These are phyloP conservation scores for Curvularia sp. DNA, from an alignment of 2,329 filamentous ascomycete species.

Conservation along the genomic window DNA sequence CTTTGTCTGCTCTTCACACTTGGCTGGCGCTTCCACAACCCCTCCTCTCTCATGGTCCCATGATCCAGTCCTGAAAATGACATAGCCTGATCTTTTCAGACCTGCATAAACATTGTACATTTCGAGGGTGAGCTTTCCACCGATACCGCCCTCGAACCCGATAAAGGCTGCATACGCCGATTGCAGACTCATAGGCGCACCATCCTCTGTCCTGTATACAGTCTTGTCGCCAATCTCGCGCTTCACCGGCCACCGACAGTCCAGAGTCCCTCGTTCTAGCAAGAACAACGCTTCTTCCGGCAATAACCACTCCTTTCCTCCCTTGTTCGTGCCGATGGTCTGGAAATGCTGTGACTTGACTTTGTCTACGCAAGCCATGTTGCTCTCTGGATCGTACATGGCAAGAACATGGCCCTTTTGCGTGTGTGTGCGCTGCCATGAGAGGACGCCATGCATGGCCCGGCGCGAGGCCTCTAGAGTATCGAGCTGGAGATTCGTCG, in stretches of 20 bases:
- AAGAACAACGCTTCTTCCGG: conserved; percentile 92
- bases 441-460: conserved; percentile 88
- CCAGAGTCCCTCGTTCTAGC: conserved; percentile 84
- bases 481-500: conserved; percentile 79
- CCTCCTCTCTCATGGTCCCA: conserved; percentile 44
- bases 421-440: conserved; percentile 77
- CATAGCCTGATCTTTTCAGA: conserved; percentile 82
- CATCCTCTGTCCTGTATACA: conserved; percentile 58
- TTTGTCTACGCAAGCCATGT: conserved; percentile 69
- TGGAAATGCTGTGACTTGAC: conserved; percentile 75
- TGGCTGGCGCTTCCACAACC: conserved; percentile 16
- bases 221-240: conserved; percentile 40
- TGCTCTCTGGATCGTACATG: conserved; percentile 73
- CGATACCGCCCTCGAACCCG: conserved; percentile 66
- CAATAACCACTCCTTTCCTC: conserved; percentile 74
- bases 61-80: conserved; percentile 74
- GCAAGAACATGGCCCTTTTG: conserved; percentile 71
- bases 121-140: conserved; percentile 68
- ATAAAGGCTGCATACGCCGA: conserved; percentile 87
- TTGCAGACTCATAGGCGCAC: conserved; percentile 86
- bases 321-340: conserved; percentile 70
- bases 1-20: conserved; percentile 11
- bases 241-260: conserved; percentile 79
- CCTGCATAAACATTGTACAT: conserved; percentile 89
- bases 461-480: conserved; percentile 80